A percentile compares a stretch with the other conserved stretches of the same genome.
These are phyloP conservation scores for Durio zibethinus DNA, from an alignment of 345 rosid genomes.

Conservation along the genomic window DNA sequence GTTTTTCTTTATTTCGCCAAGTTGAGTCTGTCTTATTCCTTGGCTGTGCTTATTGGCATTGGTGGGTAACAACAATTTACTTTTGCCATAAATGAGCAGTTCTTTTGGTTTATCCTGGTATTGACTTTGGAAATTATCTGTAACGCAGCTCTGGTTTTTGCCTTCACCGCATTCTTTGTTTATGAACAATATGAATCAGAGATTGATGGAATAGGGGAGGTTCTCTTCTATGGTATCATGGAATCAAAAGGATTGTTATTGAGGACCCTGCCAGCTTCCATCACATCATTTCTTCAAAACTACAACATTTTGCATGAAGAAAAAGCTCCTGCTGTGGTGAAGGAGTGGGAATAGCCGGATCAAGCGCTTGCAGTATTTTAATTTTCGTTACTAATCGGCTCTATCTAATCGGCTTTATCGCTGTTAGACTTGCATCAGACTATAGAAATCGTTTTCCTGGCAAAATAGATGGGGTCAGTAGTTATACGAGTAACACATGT, in stretches of 20 bases:
- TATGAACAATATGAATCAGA: slow-evolving; percentile 81
- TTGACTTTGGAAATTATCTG: slow-evolving; percentile 19
- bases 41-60: slow-evolving; percentile 37
- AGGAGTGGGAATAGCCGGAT: neutral
- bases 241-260: slow-evolving; percentile 27
- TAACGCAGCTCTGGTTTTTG: slow-evolving; percentile 58
- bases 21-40: slow-evolving; percentile 35
- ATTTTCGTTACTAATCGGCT: neutral
- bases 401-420: neutral
- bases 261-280: slow-evolving; percentile 32
- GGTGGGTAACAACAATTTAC: slow-evolving; percentile 40
- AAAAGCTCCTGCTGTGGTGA: neutral
- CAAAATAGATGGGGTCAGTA: neutral
- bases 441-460: neutral
- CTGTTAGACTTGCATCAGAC: neutral
- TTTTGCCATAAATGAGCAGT: neutral
- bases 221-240: slow-evolving; percentile 24
- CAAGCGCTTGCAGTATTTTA: neutral
- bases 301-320: slow-evolving; percentile 11
- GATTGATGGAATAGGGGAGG: slow-evolving; percentile 43
- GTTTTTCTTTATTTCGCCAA: slow-evolving; percentile 44
- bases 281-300: slow-evolving; percentile 19
- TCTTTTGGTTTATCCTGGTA: neutral
- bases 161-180: slow-evolving; percentile 71
- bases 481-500: no score